These are phyloP conservation scores for Jamesozyma gamospora DNA, from an alignment of 805 yeast species.

Conservation along the genomic window DNA sequence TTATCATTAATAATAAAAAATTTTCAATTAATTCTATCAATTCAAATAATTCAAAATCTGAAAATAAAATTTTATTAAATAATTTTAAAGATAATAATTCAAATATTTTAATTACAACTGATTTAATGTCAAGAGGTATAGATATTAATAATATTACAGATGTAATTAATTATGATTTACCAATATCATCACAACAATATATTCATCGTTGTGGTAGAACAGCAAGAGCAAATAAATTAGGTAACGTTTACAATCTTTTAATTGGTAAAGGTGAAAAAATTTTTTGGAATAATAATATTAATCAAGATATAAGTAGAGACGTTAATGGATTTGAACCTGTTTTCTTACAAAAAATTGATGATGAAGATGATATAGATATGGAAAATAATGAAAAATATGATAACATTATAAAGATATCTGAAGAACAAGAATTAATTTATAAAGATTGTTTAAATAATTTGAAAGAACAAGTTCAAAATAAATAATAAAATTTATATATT, in stretches of 20 bases:
- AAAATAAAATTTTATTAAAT: slow-evolving; percentile 48
- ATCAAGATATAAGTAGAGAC: slow-evolving; percentile 44
- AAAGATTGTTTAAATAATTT: slow-evolving; percentile 35
- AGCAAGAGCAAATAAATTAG: slow-evolving; percentile 79
- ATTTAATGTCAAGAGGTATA: slow-evolving; percentile 91
- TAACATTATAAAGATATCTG: slow-evolving; percentile 8
- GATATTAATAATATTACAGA: slow-evolving; percentile 61
- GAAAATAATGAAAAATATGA: slow-evolving; percentile 6
- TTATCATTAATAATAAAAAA: not conserved
- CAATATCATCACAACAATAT: slow-evolving; percentile 80
- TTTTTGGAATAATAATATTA: slow-evolving; percentile 45
- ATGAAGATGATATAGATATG: slow-evolving; percentile 5
- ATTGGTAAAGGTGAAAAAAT: slow-evolving; percentile 69
- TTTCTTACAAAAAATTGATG: slow-evolving; percentile 8
- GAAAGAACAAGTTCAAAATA: slow-evolving; percentile 32
- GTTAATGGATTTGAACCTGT: slow-evolving; percentile 27
- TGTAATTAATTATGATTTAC: slow-evolving; percentile 86
- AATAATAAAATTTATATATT: not conserved
- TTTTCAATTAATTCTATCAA: slow-evolving; percentile 40
- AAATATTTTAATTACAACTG: slow-evolving; percentile 62
- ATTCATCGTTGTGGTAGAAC: slow-evolving; percentile 96
- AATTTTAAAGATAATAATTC: slow-evolving; percentile 36
- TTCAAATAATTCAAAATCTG: slow-evolving; percentile 43
- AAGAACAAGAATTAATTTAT: slow-evolving; percentile 33
- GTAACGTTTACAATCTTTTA: slow-evolving; percentile 65